These are phyloP conservation scores for Theileria equi DNA, from an alignment of 169 alveolate genomes.

Conservation along the genomic window DNA sequence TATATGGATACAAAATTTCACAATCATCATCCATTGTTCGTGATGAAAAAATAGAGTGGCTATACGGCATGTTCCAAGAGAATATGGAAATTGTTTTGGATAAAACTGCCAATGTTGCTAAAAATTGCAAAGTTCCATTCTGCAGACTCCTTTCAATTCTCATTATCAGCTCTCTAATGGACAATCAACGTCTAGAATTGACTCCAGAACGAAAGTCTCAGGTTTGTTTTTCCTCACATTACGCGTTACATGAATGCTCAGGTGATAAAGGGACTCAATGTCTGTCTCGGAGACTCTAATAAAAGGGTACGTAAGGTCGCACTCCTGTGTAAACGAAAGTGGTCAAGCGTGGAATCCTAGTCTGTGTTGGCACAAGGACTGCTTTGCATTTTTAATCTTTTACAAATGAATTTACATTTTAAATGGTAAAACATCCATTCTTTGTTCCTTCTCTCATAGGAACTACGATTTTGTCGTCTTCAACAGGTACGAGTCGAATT, in stretches of 20 bases:
- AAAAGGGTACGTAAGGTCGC: slow-evolving; percentile 44
- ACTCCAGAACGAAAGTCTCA: not conserved
- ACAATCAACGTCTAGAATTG: not conserved
- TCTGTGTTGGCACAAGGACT: not conserved
- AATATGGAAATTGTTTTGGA: not conserved
- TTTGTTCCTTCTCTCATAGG: too few relatives aligned
- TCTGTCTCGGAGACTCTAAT: slow-evolving; percentile 42
- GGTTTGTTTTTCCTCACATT: too few relatives aligned
- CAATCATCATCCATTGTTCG: too few relatives aligned
- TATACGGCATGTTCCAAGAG: not conserved
- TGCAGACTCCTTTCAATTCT: slow-evolving; percentile 41
- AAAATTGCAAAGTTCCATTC: slow-evolving; percentile 20
- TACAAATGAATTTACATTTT: not conserved
- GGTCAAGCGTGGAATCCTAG: slow-evolving; percentile 25
- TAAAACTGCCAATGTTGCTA: not conserved
- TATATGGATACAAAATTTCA: not conserved
- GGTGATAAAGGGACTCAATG: slow-evolving; percentile 45
- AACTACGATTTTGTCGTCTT: too few relatives aligned
- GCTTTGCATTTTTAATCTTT: not conserved
- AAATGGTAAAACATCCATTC: too few relatives aligned
- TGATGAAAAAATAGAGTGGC: not conserved
- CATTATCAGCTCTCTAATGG: slow-evolving; percentile 12
- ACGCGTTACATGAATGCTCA: slow-evolving; percentile 2
- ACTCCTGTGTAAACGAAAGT: slow-evolving; percentile 33
- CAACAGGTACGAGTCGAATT: too few relatives aligned